Evolutionary conservation across 108 stramenopile species (phyloP), one percentile per base, ranked within the genome.

Genomic region (Ochromonas danica): DNA sequence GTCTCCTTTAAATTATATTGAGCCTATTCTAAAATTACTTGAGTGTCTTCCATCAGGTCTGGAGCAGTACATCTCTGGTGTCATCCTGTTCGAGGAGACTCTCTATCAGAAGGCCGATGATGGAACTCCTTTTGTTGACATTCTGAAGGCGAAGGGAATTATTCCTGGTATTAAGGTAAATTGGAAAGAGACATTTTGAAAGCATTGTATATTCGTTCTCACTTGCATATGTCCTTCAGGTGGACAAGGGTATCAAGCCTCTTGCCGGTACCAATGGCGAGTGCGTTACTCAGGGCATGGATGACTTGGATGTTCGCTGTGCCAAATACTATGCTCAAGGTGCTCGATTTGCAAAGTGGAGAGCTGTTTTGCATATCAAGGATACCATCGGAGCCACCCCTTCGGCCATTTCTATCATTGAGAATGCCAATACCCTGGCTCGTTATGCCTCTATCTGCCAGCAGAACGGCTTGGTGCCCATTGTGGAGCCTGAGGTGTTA

Each of bases 401-500:
- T 28, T 85, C 92, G 30, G 85, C 88, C 71, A 85, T 94, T 35
- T 89, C 93, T 67, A 94, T 95, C 85, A 71, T 80, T 61, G 89
- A 90, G 84, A 88, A 88, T 71, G 86, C 91, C 28, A 71, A 89
- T 87, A 84, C 89, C 28, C 91, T 95, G 35, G 94, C 94, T 3
- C 80, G 95, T 28, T 95, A 95, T 84, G 95, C 95, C 22, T 81
- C 91, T 36, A 93, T 93, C 78, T 94, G 92, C 78, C 95, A 95
- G 83, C 85, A 82, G 57, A 91, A 91, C 70, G 95, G 95, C 3
- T 83, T 95, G 1, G 91, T 95, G 77, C 95, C 95, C 42, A 95
- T 95, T 78, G 95, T 95, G n/a, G 95, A 95, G 85, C 95, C 95
- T 14, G 95, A 95, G 85, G 84, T 95, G 43, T 82, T 90, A 35